These are phyloP conservation scores for Salisapilia sapeloensis DNA, from an alignment of 352 stramenopile genomes.

Conservation along the genomic window DNA sequence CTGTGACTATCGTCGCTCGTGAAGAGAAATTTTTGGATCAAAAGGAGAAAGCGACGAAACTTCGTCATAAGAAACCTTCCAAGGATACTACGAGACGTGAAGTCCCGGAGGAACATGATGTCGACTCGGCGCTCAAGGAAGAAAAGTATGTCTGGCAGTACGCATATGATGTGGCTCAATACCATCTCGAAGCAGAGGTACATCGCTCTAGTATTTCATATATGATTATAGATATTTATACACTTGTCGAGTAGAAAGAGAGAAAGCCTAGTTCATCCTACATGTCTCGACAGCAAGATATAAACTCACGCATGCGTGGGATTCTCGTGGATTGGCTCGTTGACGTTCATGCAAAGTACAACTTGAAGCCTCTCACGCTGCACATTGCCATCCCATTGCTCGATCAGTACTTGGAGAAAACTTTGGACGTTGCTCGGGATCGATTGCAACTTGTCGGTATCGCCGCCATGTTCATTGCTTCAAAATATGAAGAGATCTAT, in stretches of 20 bases:
- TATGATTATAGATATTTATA: neutral
- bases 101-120: conserved; percentile 23
- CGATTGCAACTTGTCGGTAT: conserved; percentile 93
- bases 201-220: neutral
- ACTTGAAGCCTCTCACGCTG: conserved; percentile 55
- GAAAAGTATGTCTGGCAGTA: conserved; percentile 63
- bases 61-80: conserved; percentile 1
- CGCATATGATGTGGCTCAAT: conserved; percentile 66
- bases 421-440: conserved; percentile 47
- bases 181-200: conserved; percentile 55
- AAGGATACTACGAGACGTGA: conserved; percentile 1
- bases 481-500: conserved; percentile 98
- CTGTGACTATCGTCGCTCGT: too few species aligned
- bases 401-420: conserved; percentile 63
- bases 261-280: conserved; percentile 44
- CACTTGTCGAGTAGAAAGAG: conserved; percentile 14
- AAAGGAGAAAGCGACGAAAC: too few species aligned
- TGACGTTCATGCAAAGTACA: conserved; percentile 77
- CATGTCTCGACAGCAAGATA: conserved; percentile 87
- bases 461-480: conserved; percentile 91
- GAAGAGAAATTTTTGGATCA: too few species aligned
- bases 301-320: conserved; percentile 98
- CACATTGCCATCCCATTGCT: conserved; percentile 77
- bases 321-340: conserved; percentile 99
- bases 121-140: conserved; percentile 55